Base-by-base conservation (phyloP, 192 early-diverging fungal species). In the Coemansia sp. region DNA sequence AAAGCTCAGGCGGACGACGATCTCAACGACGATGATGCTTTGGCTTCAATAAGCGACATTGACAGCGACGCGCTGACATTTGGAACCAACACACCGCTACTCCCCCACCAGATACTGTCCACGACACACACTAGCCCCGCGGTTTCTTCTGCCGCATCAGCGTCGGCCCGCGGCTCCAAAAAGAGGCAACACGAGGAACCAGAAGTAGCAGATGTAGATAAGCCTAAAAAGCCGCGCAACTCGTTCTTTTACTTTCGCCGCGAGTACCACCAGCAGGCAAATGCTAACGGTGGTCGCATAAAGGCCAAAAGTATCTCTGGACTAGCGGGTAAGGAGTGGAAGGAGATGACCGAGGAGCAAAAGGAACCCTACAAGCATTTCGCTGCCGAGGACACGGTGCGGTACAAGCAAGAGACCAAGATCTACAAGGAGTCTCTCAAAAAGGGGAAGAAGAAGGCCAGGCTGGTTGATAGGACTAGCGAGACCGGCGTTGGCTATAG, bases 321-420 rank as follows among this genome's bases (percentile, higher is more conserved):
- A 19, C 19, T 48, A 17, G 71, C 71, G 14, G 64, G 55, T 5
- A 38, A 81, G 60, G 75, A 81, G 63, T 93, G 91, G 91, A 74
- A 81, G 25, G 80, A 78, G 11, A 86, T 93, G 86, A 64, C 86
- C 5, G 74, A 68, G 2, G 76, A 78, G 25, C 75, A 89, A 29
- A 74, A 79, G 10, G 67, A 68, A 25, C 86, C 80, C 25, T 91
- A 87, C 80, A 65, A 72, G 29, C 60, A 89, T 41, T 84, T 81
- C 48, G 87, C 88, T 9, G 68, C 78, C 1, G 78, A 78, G 55
- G 91, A 93, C 68, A 91, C 90, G 61, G 73, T 73, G 27, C 80
- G 91, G 17, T 92, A 93, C 73, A 91, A 90, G 36, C 73, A 75
- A 41, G 89, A 92, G 66, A 91, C 88, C 84, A 76, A 86, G 66